Base-by-base conservation (phyloP, 2,329 filamentous ascomycete genomes). In the Ophiostoma sp. region DNA sequence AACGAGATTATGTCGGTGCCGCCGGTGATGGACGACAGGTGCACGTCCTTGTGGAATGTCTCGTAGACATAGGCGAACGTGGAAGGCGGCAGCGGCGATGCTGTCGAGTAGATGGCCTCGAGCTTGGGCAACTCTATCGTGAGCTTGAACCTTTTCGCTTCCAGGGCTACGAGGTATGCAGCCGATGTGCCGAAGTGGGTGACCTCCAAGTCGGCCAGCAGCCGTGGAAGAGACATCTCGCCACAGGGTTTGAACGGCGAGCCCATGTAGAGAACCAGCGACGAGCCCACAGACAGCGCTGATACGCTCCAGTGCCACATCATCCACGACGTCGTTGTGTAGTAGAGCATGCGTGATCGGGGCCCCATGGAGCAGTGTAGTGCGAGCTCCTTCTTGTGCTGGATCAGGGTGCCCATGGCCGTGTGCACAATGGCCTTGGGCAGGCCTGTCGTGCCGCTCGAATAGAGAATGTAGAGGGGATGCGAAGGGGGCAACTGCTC, bases 291-390 rank as follows among this genome's bases (percentile, higher is more conserved):
- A 9, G 93, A 91, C 4, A 98, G 86, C 5, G 89, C 92, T 0
- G 92, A 94, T 27, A 97, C 85, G 55, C 93, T 88, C 93, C 94
- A 98, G 77, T 98, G 94, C 93, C 93, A 97, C 94, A 98, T 98
- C 93, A 99, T 98, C 95, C 73, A 73, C 14, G 92, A 96, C 11
- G 90, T 93, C 3, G 93, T 97, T 0, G 93, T 97, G 80, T 93
- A 97, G 80, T 97, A 97, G 77, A 97, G 91, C 75, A 97, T 83
- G 27, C 89, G 85, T 58, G 93, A 91, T 2, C 82, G 81, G 0
- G 89, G 84, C 8, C 84, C 83, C 71, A 99, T 87, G 36, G 93
- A 92, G 76, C 90, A 91, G 76, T 98, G 94, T 3, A 98, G 82
- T 64, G 89, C 84, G 76, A 96, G 93, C 76, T 98, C 95, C 77